Base-by-base conservation (phyloP, 192 early-diverging fungal genomes). In the Entomortierella chlamydospora region DNA sequence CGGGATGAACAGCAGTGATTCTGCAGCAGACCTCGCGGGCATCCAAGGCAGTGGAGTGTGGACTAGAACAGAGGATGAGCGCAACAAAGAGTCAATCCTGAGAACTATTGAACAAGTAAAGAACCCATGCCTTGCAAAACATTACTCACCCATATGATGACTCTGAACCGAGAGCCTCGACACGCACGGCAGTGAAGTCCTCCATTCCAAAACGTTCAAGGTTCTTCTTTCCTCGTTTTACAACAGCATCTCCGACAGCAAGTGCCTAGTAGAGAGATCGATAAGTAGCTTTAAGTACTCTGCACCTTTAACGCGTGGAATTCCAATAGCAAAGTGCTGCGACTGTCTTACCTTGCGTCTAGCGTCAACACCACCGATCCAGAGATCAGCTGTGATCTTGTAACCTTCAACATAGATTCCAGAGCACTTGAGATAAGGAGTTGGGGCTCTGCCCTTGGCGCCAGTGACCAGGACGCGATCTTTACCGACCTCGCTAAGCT, bases 281-380 rank as follows among this genome's bases (percentile, higher is more conserved):
- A 61, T 17, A 7, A 34, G 17, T 54, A 12, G 26, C 1, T 57
- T 4, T 54, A 26, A 54, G 26, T 28, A 29, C 52, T 26, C 10
- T 54, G 3, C 5, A 23, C 26, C 10, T 54, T 28, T 30, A 29
- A 10, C 25, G 23, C 49, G 4, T 17, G 4, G 49, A 4, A 23
- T 50, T 4, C 5, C 22, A 50, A 23, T 4, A 37, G n/a, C n/a
- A n/a, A n/a, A 7, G 4, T 50, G 47, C 15, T 17, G 17, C 4
- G 18, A 22, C 15, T 17, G 17, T 4, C 15, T 45, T 60, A 80
- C 88, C 72, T 91, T 90, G 37, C 84, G 82, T 22, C 79, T 82
- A 20, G 89, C 89, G 67, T 91, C 89, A 37, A 83, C 56, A 31
- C 90, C 90, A 37, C 85, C 89, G 57, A 91, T 85, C 73, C 89